A percentile compares a stretch with the other conserved stretches of the same genome.
Evolutionary conservation across 495 filamentous ascomycete genomes (phyloP).

Genomic region (Lasiosphaeria ovina): DNA sequence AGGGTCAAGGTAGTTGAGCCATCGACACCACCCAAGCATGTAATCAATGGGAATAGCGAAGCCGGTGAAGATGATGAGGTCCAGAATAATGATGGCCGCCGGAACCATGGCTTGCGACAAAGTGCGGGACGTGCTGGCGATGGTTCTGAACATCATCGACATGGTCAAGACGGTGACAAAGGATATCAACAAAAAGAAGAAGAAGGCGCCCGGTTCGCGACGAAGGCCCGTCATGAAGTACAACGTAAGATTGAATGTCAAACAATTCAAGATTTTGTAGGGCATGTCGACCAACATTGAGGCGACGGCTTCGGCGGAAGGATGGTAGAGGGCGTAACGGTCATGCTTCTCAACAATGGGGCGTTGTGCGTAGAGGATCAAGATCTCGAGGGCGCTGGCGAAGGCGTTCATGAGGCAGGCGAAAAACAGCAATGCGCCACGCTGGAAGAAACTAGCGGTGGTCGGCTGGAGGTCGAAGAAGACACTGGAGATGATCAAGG

Average conservation of each 20-base stretch:
- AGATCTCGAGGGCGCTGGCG: constrained; percentile 70
- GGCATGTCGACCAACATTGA: constrained; percentile 83
- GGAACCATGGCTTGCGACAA: constrained; percentile 83
- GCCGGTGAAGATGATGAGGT: constrained; percentile 83
- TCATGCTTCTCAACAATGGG: constrained; percentile 90
- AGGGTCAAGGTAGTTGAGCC: constrained; percentile 85
- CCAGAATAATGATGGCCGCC: constrained; percentile 76
- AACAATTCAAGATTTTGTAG: constrained; percentile 53
- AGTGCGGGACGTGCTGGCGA: constrained; percentile 75
- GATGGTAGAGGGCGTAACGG: constrained; percentile 89
- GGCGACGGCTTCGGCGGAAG: constrained; percentile 80
- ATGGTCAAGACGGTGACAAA: constrained; percentile 66
- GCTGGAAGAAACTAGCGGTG: constrained; percentile 70
- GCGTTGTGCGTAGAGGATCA: constrained; percentile 82
- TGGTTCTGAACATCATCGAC: constrained; percentile 81
- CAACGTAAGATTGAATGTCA: constrained; percentile 65
- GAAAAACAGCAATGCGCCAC: constrained; percentile 86
- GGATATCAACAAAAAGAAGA: constrained; percentile 72
- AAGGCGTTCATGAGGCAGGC: constrained; percentile 86
- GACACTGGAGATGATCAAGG: constrained; percentile 75
- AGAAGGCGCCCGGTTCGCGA: constrained; percentile 76
- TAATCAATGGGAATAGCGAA: constrained; percentile 76
- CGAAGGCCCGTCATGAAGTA: constrained; percentile 88
- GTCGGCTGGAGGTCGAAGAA: constrained; percentile 70
- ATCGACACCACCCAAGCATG: constrained; percentile 82